phyloP scores from a whole-genome alignment of 2,329 filamentous ascomycete genomes.

The Tolypocladium tropicale region DNA sequence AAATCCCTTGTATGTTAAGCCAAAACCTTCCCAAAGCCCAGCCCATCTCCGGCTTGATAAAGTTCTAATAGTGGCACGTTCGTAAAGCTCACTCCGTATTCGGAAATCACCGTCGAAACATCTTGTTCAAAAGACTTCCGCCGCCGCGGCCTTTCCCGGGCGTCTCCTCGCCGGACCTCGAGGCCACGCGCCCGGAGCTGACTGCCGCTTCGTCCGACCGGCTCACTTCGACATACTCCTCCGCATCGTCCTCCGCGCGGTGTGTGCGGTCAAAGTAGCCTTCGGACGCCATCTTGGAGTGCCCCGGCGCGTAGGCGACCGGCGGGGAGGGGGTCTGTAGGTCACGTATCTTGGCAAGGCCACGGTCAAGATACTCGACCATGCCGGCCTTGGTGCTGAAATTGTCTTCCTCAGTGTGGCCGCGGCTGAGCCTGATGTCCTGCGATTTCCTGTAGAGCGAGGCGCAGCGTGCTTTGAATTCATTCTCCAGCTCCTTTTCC shows the following conservation, averaged over 20 bases:
- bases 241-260: constrained; percentile 15
- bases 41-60: background rate
- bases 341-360: constrained; percentile 32
- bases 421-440: constrained; percentile 16
- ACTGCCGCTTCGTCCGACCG: constrained; percentile 13
- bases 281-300: constrained; percentile 20
- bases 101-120: constrained; percentile 18
- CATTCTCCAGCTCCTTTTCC: constrained; percentile 37
- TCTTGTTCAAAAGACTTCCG: constrained; percentile 23
- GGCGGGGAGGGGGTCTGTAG: constrained; percentile 8
- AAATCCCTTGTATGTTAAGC: background rate
- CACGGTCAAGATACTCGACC: constrained; percentile 37
- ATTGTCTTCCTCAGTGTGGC: constrained; percentile 20
- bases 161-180: constrained; percentile 8
- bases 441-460: constrained; percentile 34
- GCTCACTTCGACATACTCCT: constrained; percentile 24
- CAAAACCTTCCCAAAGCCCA: background rate
- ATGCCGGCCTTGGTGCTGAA: constrained; percentile 35
- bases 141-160: constrained; percentile 15
- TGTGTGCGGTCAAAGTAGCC: constrained; percentile 15
- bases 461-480: constrained; percentile 35
- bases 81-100: background rate
- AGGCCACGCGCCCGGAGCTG: background rate
- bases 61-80: too few relatives aligned
- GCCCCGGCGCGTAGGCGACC: constrained; percentile 13